Percentiles rank a stretch among this genome's conserved stretches.
Conservation (phyloP, 2,329 filamentous ascomycete genomes). For the Fonsecaea multimorphosa region DNA sequence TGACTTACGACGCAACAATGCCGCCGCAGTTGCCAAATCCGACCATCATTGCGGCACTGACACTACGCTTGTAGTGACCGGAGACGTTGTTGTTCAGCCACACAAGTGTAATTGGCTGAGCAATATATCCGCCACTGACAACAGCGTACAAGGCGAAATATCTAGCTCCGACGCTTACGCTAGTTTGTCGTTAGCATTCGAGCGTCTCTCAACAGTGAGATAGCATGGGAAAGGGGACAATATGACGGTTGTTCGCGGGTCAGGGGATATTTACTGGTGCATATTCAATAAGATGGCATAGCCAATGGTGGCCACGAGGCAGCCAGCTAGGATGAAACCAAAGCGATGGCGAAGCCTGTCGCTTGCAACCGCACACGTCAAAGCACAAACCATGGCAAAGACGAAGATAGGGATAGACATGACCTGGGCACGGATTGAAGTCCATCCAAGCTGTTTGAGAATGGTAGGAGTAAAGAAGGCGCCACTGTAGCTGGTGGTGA, state of each 20-base stretch:
- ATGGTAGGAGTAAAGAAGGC: constrained; percentile 47
- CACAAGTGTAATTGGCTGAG: constrained; percentile 41
- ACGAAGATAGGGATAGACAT: constrained; percentile 47
- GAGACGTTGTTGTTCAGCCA: constrained; percentile 45
- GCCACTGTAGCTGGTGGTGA: constrained; percentile 45
- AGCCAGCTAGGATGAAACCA: constrained; percentile 46
- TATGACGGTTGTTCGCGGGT: neutral
- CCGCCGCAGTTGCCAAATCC: constrained; percentile 45
- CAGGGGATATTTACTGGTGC: constrained; percentile 23
- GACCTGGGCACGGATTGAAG: constrained; percentile 43
- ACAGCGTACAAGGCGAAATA: constrained; percentile 42
- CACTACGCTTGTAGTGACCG: constrained; percentile 43
- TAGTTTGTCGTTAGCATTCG: neutral
- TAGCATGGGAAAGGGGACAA: neutral
- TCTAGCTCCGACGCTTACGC: constrained; percentile 39
- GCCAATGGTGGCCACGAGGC: constrained; percentile 44
- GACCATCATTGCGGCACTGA: constrained; percentile 43
- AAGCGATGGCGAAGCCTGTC: constrained; percentile 46
- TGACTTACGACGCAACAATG: constrained; percentile 43
- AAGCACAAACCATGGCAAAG: constrained; percentile 42
- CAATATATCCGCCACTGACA: constrained; percentile 44
- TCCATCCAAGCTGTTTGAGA: constrained; percentile 45
- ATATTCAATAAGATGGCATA: constrained; percentile 46
- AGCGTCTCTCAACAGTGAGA: neutral
- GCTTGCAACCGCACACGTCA: constrained; percentile 42